phyloP scores from a whole-genome alignment of 345 rosid genomes.

The Syzygium aqueum region DNA sequence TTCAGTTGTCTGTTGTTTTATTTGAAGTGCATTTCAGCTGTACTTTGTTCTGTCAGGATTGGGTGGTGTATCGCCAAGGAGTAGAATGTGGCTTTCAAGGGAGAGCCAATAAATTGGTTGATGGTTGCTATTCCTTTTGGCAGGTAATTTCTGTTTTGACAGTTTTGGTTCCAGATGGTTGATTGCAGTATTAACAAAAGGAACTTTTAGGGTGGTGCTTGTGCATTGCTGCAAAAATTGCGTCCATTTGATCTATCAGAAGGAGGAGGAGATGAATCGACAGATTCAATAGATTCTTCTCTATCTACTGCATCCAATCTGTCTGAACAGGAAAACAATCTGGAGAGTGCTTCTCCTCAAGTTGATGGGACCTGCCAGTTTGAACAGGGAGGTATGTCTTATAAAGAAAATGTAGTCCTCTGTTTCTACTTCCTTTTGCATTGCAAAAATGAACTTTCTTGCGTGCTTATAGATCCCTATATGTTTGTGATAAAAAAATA shows the following conservation, averaged over 20 bases:
- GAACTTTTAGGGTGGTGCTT: conserved; percentile 61
- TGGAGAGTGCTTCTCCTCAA: conserved; percentile 13
- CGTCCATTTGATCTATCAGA: conserved; percentile 5
- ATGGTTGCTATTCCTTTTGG: conserved; percentile 99
- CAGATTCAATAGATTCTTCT: conserved; percentile 17
- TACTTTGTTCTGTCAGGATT: conserved; percentile 32
- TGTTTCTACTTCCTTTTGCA: neutral
- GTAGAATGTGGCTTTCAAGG: conserved; percentile 97
- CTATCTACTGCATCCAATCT: conserved; percentile 19
- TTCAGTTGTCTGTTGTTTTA: neutral
- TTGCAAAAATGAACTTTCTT: neutral
- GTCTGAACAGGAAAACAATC: conserved; percentile 34
- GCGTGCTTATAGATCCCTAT: neutral
- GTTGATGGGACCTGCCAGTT: conserved; percentile 18
- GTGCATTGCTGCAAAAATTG: conserved; percentile 53
- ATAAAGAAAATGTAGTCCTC: neutral
- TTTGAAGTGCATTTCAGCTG: neutral
- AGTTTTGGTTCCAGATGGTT: neutral
- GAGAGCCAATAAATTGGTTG: conserved; percentile 91
- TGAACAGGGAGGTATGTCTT: conserved; percentile 23
- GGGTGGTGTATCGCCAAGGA: conserved; percentile 92
- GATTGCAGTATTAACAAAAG: neutral
- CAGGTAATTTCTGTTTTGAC: conserved; percentile 46
- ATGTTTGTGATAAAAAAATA: neutral
- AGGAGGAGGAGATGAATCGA: conserved; percentile 15